Conservation (phyloP, 371 early-diverging fungal genomes). For the Apophysomyces elegans region DNA sequence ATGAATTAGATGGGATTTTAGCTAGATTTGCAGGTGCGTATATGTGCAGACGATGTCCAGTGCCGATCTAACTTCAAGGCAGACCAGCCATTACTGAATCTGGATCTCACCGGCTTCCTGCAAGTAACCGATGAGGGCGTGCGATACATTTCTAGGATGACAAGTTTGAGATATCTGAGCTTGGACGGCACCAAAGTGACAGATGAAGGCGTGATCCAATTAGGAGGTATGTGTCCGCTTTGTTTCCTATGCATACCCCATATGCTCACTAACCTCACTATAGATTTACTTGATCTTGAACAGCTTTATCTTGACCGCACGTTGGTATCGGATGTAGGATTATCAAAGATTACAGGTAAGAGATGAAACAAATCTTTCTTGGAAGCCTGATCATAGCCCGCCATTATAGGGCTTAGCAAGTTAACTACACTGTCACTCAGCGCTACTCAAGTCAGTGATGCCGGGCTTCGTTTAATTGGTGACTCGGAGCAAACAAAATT, state of each 20-base stretch:
- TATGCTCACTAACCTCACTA: background rate
- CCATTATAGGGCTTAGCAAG: constrained; percentile 27
- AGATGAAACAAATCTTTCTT: background rate
- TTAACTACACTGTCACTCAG: constrained; percentile 36
- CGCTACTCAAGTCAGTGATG: constrained; percentile 26
- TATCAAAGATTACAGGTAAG: constrained; percentile 28
- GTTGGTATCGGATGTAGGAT: constrained; percentile 34
- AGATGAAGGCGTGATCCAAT: constrained; percentile 31
- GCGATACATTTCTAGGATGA: constrained; percentile 34
- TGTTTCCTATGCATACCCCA: background rate
- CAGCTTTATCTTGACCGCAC: constrained; percentile 48
- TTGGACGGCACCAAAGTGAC: constrained; percentile 46
- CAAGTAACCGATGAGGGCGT: constrained; percentile 43
- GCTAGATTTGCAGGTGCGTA: constrained; percentile 34
- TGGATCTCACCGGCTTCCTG: constrained; percentile 39
- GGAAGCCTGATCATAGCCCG: background rate
- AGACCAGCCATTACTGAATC: constrained; percentile 37
- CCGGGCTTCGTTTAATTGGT: constrained; percentile 15
- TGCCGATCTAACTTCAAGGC: background rate
- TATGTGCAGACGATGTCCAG: background rate
- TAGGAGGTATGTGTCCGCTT: constrained; percentile 31
- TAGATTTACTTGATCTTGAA: constrained; percentile 36
- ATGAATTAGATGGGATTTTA: constrained; percentile 39
- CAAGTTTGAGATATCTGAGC: constrained; percentile 34
- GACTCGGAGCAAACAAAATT: constrained; percentile 33